Conservation (phyloP, 2,329 filamentous ascomycete genomes). For the Colletotrichum melonis region DNA sequence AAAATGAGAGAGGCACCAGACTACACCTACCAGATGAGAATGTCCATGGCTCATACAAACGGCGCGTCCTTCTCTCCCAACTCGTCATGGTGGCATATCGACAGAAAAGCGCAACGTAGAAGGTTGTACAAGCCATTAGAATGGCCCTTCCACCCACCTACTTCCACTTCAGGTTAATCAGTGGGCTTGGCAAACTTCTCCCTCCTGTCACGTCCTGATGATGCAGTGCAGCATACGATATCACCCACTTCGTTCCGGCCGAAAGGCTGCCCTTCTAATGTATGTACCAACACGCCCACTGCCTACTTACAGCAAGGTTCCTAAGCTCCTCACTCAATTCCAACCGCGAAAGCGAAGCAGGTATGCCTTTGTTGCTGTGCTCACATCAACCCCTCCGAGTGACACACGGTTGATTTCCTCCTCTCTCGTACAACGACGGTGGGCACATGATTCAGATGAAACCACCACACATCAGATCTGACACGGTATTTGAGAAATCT, state of each 20-base stretch:
- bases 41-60: neutral
- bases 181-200: too few species aligned
- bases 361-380: neutral
- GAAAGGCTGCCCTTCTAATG: too few species aligned
- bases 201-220: too few species aligned
- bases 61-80: neutral
- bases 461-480: conserved; percentile 6
- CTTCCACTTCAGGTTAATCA: too few species aligned
- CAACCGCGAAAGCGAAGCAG: neutral
- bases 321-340: neutral
- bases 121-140: too few species aligned
- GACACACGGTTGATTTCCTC: neutral
- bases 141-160: too few species aligned
- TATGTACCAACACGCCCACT: too few species aligned
- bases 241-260: too few species aligned
- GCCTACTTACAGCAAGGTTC: too few species aligned
- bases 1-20: neutral
- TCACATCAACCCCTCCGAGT: conserved; percentile 8
- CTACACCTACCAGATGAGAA: neutral
- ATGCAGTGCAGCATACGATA: too few species aligned
- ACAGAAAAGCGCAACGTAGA: too few species aligned
- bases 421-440: neutral
- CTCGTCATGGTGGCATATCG: too few species aligned
- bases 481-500: conserved; percentile 17
- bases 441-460: conserved; percentile 19